These are phyloP conservation scores for Dentipellis fragilis DNA, from an alignment of 768 basidiomycete genomes.

Conservation along the genomic window DNA sequence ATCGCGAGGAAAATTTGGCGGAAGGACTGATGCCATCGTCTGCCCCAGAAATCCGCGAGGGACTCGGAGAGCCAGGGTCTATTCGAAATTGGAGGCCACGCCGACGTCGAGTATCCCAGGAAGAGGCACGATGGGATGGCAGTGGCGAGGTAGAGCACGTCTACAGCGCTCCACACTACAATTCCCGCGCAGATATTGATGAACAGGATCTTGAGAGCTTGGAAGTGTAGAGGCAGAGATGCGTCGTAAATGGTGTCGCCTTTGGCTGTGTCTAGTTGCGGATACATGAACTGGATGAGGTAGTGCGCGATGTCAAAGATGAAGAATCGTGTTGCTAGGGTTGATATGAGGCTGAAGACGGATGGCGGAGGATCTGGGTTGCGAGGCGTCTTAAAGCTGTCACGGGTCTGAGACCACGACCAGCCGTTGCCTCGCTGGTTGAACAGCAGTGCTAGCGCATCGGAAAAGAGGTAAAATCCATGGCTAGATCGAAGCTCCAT, in stretches of 20 bases:
- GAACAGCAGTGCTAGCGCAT: conserved; percentile 8
- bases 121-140: conserved; percentile 19
- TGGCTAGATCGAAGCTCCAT: background rate
- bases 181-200: conserved; percentile 1
- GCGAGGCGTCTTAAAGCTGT: background rate
- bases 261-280: conserved; percentile 1
- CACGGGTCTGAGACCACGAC: conserved; percentile 8
- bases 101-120: conserved; percentile 18
- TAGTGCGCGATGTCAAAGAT: conserved; percentile 3
- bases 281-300: background rate
- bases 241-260: conserved; percentile 3
- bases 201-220: background rate
- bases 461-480: conserved; percentile 1
- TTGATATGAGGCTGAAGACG: background rate
- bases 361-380: background rate
- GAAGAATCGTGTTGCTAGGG: background rate
- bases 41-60: conserved; percentile 27
- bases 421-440: conserved; percentile 9
- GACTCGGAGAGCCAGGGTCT: conserved; percentile 27
- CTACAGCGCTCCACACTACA: conserved; percentile 7
- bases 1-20: conserved; percentile 22
- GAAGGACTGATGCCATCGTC: conserved; percentile 28
- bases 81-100: conserved; percentile 25
- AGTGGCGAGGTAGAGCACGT: conserved; percentile 15
- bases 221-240: background rate